A percentile compares a stretch with the other conserved stretches of the same genome.
Evolutionary conservation across 768 basidiomycete species (phyloP).

Genomic region (Collybiopsis luxurians): DNA sequence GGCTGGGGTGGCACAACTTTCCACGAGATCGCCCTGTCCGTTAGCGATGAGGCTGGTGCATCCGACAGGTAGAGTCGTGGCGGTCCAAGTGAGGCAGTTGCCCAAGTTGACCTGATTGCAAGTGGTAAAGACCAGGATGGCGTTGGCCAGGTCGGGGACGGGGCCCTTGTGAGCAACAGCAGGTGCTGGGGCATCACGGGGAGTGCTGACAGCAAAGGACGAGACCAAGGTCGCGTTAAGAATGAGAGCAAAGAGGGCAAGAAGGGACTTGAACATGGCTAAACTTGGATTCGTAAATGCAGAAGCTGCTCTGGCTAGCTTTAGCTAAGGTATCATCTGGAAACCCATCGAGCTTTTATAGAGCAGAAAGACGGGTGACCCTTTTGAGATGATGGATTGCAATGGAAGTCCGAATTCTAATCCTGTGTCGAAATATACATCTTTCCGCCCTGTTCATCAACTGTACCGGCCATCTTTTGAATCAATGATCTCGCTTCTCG

Average conservation of each 20-base stretch:
- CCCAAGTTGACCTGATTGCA: conserved; percentile 9
- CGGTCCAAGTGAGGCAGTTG: conserved; percentile 12
- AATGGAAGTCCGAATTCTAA: too few species aligned
- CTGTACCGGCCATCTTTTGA: background rate
- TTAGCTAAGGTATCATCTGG: background rate
- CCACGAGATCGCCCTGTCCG: conserved; percentile 11
- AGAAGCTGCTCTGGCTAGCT: background rate
- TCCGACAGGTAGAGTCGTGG: conserved; percentile 14
- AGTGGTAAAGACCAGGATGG: conserved; percentile 9
- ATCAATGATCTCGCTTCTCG: background rate
- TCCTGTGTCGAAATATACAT: too few species aligned
- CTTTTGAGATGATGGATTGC: too few species aligned
- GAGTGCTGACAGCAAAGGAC: conserved; percentile 2
- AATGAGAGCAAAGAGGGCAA: conserved; percentile 16
- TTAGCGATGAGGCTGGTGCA: conserved; percentile 11
- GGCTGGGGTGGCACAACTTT: conserved; percentile 1
- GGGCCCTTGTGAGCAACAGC: background rate
- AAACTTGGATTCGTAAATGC: background rate
- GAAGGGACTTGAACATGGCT: conserved; percentile 9
- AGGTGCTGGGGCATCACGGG: background rate
- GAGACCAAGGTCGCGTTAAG: conserved; percentile 9
- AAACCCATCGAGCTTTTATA: background rate
- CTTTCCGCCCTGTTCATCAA: too few species aligned
- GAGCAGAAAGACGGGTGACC: background rate
- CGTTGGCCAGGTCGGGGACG: background rate